Evolutionary conservation across 164 flowering plant species (phyloP), one percentile per base, ranked within the genome.

Genomic region (Piper betle): DNA sequence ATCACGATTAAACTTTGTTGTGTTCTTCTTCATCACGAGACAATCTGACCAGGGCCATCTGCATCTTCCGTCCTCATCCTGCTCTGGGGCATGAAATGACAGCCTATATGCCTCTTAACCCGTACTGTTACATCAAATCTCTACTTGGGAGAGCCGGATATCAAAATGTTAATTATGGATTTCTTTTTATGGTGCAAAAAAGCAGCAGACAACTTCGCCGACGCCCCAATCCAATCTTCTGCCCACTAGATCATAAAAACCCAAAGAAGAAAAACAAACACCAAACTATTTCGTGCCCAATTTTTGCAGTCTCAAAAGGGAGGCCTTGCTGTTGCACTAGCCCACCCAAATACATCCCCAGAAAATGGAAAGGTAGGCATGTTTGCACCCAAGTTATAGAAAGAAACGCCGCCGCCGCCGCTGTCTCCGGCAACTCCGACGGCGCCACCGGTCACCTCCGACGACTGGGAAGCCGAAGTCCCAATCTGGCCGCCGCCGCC

Each of bases 271-370:
- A 46, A 46, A 46, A 42, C 46, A 42, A 42, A 42, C 46, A 42
- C 11, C 46, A 11, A 37, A 3, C 48, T 0, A 5, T 12, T 18
- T 16, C 16, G 5, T 39, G 2, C 10, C 15, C 11, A 42, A 42
- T 42, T 42, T 8, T 18, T 18, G 39, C 50, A 60, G 60, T 58
- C 53, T 17, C 67, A 74, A 54, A 77, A 77, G 58, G 80, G 77
- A 52, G 80, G 79, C 75, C 82, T 73, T 8, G 73, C 50, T 59
- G 71, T 71, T 73, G 57, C 73, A 25, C 75, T 75, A 57, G 73
- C 73, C 76, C 79, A 80, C 42, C 77, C 75, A 68, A 69, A 77
- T 50, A 62, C 68, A 60, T 80, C 83, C 52, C 71, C 70, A 13
- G 78, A 65, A 68, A 80, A 73, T n/a, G 70, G 76, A 61, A 63